These are phyloP conservation scores for Curvularia lunata DNA, from an alignment of 2,329 filamentous ascomycete species.

Conservation along the genomic window DNA sequence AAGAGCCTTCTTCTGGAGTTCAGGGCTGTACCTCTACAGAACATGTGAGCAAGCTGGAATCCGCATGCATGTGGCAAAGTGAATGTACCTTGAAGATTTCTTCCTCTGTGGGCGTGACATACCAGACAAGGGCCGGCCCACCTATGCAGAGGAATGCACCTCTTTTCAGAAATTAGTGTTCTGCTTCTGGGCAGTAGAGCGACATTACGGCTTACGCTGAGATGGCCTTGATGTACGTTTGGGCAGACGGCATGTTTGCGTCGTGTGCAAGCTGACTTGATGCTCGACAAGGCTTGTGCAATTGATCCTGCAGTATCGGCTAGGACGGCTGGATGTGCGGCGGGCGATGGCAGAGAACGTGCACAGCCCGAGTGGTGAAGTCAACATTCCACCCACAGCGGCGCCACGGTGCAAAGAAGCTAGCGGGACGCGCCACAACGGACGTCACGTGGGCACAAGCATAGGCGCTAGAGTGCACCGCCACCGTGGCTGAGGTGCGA, in stretches of 20 bases:
- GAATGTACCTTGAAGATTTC: conserved; percentile 74
- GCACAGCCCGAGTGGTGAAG: conserved; percentile 14
- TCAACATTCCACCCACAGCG: conserved; percentile 7
- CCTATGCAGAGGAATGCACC: conserved; percentile 76
- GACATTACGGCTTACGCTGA: conserved; percentile 34
- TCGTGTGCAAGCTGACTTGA: background rate
- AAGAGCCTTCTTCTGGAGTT: conserved; percentile 87
- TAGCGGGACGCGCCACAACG: conserved; percentile 9
- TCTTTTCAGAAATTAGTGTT: conserved; percentile 56
- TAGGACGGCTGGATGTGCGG: background rate
- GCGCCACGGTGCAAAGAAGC: conserved; percentile 8
- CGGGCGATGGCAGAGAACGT: conserved; percentile 6
- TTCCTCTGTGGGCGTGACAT: conserved; percentile 82
- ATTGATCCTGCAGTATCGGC: background rate
- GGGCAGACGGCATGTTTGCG: conserved; percentile 35
- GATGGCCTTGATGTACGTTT: conserved; percentile 45
- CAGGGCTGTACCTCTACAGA: conserved; percentile 81
- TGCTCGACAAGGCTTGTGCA: background rate
- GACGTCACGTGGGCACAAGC: conserved; percentile 6
- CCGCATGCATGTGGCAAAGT: conserved; percentile 23
- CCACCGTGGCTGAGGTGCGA: background rate
- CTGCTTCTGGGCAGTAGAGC: conserved; percentile 10
- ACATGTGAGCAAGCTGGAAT: conserved; percentile 10
- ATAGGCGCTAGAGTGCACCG: background rate
- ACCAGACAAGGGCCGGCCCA: conserved; percentile 83